These are phyloP conservation scores for Hypoxylon sp. DNA, from an alignment of 2,329 filamentous ascomycete genomes.

Conservation along the genomic window DNA sequence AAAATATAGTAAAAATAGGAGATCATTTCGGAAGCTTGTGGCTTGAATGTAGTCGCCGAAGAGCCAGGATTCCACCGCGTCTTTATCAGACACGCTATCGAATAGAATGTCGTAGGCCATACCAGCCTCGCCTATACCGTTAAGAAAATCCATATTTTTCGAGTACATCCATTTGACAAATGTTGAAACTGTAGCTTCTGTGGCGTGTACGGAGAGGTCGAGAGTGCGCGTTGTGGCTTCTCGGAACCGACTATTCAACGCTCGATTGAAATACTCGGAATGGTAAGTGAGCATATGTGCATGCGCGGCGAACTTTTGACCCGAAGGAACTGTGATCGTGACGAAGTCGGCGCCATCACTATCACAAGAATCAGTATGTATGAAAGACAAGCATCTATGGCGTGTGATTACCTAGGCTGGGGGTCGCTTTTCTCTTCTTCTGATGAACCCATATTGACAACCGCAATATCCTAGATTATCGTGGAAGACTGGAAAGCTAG, in stretches of 20 bases:
- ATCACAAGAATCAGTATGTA: background rate
- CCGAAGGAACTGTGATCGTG: background rate
- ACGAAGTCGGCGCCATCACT: background rate
- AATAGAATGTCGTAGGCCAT: too few relatives aligned
- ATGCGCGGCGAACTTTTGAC: slow-evolving; percentile 9
- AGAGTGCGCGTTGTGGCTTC: background rate
- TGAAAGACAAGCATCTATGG: background rate
- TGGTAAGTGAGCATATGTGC: slow-evolving; percentile 18
- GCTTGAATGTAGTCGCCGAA: slow-evolving; percentile 31
- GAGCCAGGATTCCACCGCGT: slow-evolving; percentile 17
- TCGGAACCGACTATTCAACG: slow-evolving; percentile 2
- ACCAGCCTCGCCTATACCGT: too few relatives aligned
- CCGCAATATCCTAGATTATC: background rate
- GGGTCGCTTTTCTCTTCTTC: background rate
- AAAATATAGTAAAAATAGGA: too few relatives aligned
- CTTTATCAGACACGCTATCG: background rate
- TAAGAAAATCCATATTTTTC: background rate
- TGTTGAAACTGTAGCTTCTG: background rate
- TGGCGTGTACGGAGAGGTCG: background rate
- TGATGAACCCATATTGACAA: background rate
- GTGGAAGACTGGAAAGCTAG: background rate
- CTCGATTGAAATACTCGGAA: slow-evolving; percentile 29
- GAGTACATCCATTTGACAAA: slow-evolving; percentile 31
- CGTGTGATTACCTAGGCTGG: background rate
- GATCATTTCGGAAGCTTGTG: slow-evolving; percentile 20